Evolutionary conservation across 2,329 filamentous ascomycete genomes (phyloP), one percentile per base, ranked within the genome.

Genomic region (Cercospora sp.): DNA sequence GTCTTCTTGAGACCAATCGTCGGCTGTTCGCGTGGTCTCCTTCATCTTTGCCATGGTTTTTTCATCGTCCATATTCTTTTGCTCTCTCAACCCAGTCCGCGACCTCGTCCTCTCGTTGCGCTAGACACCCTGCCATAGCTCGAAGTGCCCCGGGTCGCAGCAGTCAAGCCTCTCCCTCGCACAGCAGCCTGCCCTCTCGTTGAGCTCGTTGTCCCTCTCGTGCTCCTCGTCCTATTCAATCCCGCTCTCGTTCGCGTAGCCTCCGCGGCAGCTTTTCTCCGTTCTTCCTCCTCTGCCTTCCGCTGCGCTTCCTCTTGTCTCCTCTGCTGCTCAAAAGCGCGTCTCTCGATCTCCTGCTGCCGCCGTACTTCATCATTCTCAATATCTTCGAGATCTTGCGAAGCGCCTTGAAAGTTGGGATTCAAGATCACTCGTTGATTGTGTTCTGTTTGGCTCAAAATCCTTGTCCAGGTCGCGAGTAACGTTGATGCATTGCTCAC

Each of bases 371-470:
- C 89, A 78, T 98, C 94, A 64, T 89, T 90, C 80, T 98, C 94
- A 66, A 93, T 87, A 69, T 97, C 93, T n/a, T 88, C 85, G 45
- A 97, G 81, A 80, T 99, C 95, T 76, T 94, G 89, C 4, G 88
- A 91, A 30, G 94, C 91, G 66, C 95, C 95, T 77, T 94, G 90
- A 93, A 94, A 99, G 67, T 88, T 85, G 1, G 93, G 91, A 76
- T 97, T 91, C 57, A 98, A 85, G 55, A 99, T 90, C 61, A 99
- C 84, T 26, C 95, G 89, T 79, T 98, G 94, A 78, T 97, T 98
- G 81, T 99, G 95, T 81, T 99, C 95, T 4, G 95, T 97, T 80
- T 99, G 95, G 6, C 93, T 95, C 12, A 99, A 87, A 72, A 99
- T 97, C 63, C 93, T 90, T 8, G 93, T 97, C 94, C 94, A 99